Base-by-base conservation (phyloP, 495 filamentous ascomycete species). In the Podospora comata region DNA sequence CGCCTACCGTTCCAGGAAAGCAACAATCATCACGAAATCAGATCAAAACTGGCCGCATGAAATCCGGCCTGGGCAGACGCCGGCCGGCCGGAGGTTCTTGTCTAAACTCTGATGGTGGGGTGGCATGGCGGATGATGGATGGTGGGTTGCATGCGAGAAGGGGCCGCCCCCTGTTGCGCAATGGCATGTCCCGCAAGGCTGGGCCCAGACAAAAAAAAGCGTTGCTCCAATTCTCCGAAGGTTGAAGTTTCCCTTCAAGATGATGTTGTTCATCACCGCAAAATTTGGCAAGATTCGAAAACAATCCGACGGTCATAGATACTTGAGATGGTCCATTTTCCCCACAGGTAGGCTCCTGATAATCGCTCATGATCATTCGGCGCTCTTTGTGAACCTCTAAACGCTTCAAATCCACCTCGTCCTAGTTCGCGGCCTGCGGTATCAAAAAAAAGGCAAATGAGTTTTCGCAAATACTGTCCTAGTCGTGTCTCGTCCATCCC, bases 151-250 rank as follows among this genome's bases (percentile, higher is more conserved):
- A n/a, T 57, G 28, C 39, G 13, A 48, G 39, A 28, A 20, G n/a
- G 53, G 20, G 55, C 54, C n/a, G 59, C 55, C 16, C 16, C 54
- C 55, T 5, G 53, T 28, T 66, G 18, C 7, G 56, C 39, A 44
- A 58, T 19, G n/a, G n/a, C 23, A 18, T n/a, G 23, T 30, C 55
- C 55, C 54, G 32, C 64, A 66, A 60, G 64, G 64, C 64, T 60
- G 55, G 64, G 1, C 18, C 55, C 26, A 60, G 13, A 65, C 64
- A 66, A 48, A 59, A 66, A 60, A 66, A n/a, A 4, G n/a, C 1
- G 64, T 66, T 20, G 55, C 55, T 58, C 39, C 39, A 48, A 48
- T 13, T 48, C 39, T 48, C 39, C 39, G 39, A 48, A 48, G 18
- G 39, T 13, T 48, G 39, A 48, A 11, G 39, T 13, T 1, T 48